Conservation (phyloP, 83 land plant species). For the Thuja plicata region DNA sequence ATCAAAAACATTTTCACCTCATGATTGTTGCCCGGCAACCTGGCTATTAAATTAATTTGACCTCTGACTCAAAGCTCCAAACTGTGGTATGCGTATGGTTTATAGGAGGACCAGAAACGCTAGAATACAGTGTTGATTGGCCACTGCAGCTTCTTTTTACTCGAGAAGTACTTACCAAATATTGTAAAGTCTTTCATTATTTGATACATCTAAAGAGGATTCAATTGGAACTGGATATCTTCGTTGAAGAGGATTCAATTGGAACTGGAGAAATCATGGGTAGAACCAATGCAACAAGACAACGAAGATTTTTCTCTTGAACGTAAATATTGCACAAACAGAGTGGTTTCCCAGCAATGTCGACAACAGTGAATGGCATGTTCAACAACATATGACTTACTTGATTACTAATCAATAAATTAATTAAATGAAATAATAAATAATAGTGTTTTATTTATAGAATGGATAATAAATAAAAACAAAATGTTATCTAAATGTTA, state of each 20-base stretch:
- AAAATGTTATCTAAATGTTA: too few species aligned
- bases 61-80: too few species aligned
- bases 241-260: constrained; percentile 94
- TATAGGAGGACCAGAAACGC: too few species aligned
- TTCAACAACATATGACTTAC: constrained; percentile 97
- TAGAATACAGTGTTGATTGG: constrained; percentile 96
- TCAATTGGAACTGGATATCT: constrained; percentile 97
- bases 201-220: constrained; percentile 88
- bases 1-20: too few species aligned
- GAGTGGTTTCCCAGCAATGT: constrained; percentile 36
- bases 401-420: constrained; percentile 91
- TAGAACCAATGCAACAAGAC: constrained; percentile 95
- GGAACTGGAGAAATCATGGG: constrained; percentile 99
- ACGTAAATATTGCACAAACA: constrained; percentile 46
- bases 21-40: too few species aligned
- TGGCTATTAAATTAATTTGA: too few species aligned
- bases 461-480: too few species aligned
- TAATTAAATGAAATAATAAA: too few species aligned
- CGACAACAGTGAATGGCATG: constrained; percentile 72
- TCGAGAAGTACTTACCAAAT: constrained; percentile 91
- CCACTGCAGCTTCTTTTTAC: constrained; percentile 96
- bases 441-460: too few species aligned
- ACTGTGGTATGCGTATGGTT: too few species aligned
- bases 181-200: constrained; percentile 86
- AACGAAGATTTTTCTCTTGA: constrained; percentile 73